These are phyloP conservation scores for Neofusicoccum umdonicola DNA, from an alignment of 2,329 filamentous ascomycete genomes.

Conservation along the genomic window DNA sequence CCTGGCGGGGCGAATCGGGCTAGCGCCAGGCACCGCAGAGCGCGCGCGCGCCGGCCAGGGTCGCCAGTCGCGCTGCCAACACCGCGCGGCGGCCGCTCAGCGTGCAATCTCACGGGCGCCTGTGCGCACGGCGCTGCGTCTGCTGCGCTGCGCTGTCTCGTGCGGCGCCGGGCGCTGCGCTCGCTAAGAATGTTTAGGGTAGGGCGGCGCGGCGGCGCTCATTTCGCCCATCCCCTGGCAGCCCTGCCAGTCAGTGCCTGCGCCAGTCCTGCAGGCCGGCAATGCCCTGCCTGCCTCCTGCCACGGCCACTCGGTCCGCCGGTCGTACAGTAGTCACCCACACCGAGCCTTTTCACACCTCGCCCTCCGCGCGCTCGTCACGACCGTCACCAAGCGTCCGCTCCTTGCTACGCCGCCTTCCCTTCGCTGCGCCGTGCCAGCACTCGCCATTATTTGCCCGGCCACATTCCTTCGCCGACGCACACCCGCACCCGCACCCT, in stretches of 20 bases:
- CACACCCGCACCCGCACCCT: slow-evolving; percentile 7
- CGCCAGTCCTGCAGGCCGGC: background rate
- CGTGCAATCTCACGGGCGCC: slow-evolving; percentile 5
- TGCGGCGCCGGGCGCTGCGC: background rate
- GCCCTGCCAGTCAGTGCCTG: background rate
- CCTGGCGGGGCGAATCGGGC: background rate
- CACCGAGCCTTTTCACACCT: slow-evolving; percentile 1
- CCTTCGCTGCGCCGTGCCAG: slow-evolving; percentile 12
- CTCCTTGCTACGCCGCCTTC: slow-evolving; percentile 7
- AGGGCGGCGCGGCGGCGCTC: slow-evolving; percentile 8
- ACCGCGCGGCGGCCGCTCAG: background rate
- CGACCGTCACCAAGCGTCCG: background rate
- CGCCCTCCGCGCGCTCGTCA: background rate
- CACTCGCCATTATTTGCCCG: background rate
- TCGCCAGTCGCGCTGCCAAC: background rate
- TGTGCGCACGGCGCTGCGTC: background rate
- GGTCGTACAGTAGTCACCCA: background rate
- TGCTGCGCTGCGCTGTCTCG: background rate
- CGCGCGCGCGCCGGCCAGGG: background rate
- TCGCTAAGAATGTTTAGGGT: slow-evolving; percentile 13
- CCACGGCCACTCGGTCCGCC: background rate
- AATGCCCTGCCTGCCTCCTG: background rate
- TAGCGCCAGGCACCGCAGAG: slow-evolving; percentile 1
- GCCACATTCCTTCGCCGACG: slow-evolving; percentile 15
- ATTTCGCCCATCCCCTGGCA: slow-evolving; percentile 1